Conservation (phyloP, 768 basidiomycete genomes). For the Suillus occidentalis region DNA sequence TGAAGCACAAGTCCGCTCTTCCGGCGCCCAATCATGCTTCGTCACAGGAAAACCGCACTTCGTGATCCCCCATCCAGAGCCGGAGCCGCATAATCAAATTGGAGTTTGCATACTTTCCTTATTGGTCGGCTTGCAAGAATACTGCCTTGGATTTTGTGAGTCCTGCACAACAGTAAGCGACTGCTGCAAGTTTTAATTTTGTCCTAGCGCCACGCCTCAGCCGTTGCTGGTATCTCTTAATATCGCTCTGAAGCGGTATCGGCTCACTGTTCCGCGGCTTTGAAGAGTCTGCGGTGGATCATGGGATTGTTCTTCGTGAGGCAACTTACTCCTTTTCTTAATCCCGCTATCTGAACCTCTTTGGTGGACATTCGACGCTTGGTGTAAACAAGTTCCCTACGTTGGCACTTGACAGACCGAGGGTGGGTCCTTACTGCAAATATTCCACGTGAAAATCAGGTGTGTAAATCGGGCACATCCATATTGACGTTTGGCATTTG, state of each 20-base stretch:
- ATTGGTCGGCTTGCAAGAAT: background rate
- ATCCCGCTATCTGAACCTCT: slow-evolving; percentile 19
- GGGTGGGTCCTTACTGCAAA: slow-evolving; percentile 4
- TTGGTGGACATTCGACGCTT: slow-evolving; percentile 12
- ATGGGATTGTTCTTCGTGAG: background rate
- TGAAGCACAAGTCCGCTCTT: background rate
- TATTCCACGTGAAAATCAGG: background rate
- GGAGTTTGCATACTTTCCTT: background rate
- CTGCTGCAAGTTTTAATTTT: background rate
- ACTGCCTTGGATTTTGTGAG: background rate
- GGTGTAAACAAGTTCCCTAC: slow-evolving; percentile 49
- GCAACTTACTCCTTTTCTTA: background rate
- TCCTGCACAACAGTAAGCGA: background rate
- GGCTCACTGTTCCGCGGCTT: background rate
- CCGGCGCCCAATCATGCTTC: background rate
- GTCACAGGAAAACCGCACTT: background rate
- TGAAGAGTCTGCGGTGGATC: background rate
- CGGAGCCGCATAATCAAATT: no score
- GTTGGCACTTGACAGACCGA: slow-evolving; percentile 28
- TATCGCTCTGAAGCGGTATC: background rate
- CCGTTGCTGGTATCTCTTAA: background rate
- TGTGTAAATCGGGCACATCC: background rate
- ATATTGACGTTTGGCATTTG: background rate
- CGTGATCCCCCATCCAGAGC: background rate
- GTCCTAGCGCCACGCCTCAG: background rate